Conservation (phyloP, 2,329 filamentous ascomycete species). For the Bipolaris bicolor region DNA sequence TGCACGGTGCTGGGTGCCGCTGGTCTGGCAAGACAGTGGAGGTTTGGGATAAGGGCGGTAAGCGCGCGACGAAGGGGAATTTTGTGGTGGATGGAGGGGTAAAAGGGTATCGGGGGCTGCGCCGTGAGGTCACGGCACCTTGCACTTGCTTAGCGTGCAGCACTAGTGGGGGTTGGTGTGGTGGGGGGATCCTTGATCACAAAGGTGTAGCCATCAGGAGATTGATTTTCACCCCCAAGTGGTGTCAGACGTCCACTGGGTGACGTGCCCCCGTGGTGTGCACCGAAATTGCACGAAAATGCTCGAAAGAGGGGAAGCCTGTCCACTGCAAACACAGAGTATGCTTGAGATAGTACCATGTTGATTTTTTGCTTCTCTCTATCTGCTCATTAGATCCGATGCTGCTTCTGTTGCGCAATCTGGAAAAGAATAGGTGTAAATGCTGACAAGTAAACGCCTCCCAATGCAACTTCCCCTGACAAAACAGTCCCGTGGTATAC, state of each 20-base stretch:
- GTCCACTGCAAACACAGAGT: neutral
- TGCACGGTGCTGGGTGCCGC: neutral
- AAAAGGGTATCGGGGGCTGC: constrained; percentile 9
- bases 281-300: neutral
- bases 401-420: constrained; percentile 7
- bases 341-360: constrained; percentile 6
- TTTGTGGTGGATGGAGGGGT: constrained; percentile 13
- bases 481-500: constrained; percentile 19
- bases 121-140: constrained; percentile 18
- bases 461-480: constrained; percentile 30
- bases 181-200: constrained; percentile 10
- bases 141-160: constrained; percentile 16
- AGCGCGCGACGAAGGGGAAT: constrained; percentile 13
- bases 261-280: constrained; percentile 4
- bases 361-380: constrained; percentile 10
- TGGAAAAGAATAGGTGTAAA: constrained; percentile 27
- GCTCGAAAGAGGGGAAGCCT: neutral
- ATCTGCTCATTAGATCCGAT: constrained; percentile 14
- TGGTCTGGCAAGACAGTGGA: neutral
- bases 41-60: constrained; percentile 11
- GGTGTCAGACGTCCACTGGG: neutral
- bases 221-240: neutral
- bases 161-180: constrained; percentile 13
- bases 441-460: constrained; percentile 37
- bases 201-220: constrained; percentile 2